phyloP scores from a whole-genome alignment of 148 eudicot genomes.

The Camellia sinensis region DNA sequence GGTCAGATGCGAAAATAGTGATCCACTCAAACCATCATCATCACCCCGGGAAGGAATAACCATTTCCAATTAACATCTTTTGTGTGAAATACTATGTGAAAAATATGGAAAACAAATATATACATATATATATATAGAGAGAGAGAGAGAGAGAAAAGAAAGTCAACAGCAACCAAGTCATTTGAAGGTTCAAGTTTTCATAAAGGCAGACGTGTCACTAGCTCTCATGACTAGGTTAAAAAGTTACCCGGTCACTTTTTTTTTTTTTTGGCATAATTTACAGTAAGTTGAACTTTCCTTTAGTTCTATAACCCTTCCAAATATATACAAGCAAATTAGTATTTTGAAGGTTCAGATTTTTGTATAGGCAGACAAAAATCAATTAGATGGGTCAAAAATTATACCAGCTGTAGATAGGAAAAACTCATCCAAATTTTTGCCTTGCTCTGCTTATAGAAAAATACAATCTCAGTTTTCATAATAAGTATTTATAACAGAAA shows the following conservation, averaged over 20 bases:
- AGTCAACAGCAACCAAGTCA: background rate
- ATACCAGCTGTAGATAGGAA: constrained; percentile 93
- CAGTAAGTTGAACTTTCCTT: background rate
- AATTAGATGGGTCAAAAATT: constrained; percentile 1
- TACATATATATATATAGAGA: too few species aligned
- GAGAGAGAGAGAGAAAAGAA: background rate
- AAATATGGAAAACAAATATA: background rate
- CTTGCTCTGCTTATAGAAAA: constrained; percentile 60
- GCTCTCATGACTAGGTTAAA: background rate
- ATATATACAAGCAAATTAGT: background rate
- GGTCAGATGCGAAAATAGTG: background rate
- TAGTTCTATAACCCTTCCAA: background rate
- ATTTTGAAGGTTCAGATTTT: background rate
- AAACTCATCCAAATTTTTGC: constrained; percentile 89
- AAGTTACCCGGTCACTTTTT: background rate
- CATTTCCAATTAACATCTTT: background rate
- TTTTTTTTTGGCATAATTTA: background rate
- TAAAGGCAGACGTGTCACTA: too few species aligned
- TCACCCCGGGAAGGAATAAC: background rate
- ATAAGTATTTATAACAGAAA: background rate
- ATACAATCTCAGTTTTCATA: constrained; percentile 9
- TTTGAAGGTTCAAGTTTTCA: background rate
- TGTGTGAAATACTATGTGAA: background rate
- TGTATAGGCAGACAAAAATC: background rate
- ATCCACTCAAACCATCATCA: background rate